phyloP scores from a whole-genome alignment of 1,284 basidiomycete species.

The Fomitopsis palustris region DNA sequence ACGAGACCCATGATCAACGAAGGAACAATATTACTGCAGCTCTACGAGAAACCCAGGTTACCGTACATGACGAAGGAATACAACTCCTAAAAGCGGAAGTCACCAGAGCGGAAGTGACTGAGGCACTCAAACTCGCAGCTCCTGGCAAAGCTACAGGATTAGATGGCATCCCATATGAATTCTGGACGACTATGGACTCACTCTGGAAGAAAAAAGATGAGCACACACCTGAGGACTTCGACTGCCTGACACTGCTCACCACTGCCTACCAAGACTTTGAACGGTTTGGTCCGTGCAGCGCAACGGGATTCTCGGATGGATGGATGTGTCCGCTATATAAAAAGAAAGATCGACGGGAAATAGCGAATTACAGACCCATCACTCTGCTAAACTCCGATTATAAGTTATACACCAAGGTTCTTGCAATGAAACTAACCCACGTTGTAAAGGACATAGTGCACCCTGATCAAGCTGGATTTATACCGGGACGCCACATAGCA shows the following conservation, averaged over 20 bases:
- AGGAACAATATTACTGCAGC: not conserved
- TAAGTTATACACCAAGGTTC: slow-evolving; percentile 22
- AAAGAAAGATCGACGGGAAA: slow-evolving; percentile 24
- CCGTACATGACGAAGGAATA: not conserved
- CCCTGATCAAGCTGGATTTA: slow-evolving; percentile 26
- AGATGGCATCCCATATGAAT: slow-evolving; percentile 20
- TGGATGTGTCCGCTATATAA: slow-evolving; percentile 35
- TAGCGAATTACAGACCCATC: slow-evolving; percentile 32
- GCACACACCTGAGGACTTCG: not conserved
- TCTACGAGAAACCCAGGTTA: not conserved
- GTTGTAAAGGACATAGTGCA: not conserved
- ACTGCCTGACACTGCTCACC: slow-evolving; percentile 11
- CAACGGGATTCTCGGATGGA: slow-evolving; percentile 22
- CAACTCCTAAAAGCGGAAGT: not conserved
- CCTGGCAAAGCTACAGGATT: slow-evolving; percentile 12
- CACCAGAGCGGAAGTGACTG: not conserved
- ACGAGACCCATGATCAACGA: not conserved
- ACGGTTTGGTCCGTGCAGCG: slow-evolving; percentile 6
- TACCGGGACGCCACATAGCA: slow-evolving; percentile 19
- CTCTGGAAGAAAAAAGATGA: not conserved
- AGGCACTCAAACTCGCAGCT: not conserved
- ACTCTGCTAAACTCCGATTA: slow-evolving; percentile 32
- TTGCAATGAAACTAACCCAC: not conserved
- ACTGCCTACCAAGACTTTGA: not conserved
- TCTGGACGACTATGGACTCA: slow-evolving; percentile 16